Conservation (phyloP, 1,284 basidiomycete species). For the Ustilago hordei region DNA sequence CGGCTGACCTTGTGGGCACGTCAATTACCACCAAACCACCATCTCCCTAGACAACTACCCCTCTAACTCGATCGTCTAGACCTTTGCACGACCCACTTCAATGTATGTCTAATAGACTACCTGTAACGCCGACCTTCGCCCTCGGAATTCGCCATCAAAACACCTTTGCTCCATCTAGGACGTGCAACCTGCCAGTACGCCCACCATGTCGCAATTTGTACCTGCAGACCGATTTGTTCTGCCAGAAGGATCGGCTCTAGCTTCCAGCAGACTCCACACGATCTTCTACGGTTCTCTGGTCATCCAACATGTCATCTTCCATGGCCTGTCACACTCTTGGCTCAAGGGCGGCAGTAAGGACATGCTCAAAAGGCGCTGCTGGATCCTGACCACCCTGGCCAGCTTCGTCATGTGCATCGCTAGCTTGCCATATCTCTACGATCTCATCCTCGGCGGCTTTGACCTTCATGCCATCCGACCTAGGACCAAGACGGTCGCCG, state of each 20-base stretch:
- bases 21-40: neutral
- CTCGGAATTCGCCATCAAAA: neutral
- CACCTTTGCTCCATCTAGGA: constrained; percentile 5
- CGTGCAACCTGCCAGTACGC: neutral
- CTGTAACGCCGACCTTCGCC: neutral
- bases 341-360: constrained; percentile 53
- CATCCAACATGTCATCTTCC: constrained; percentile 62
- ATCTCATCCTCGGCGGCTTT: constrained; percentile 57
- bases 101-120: neutral
- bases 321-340: constrained; percentile 53
- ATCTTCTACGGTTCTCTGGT: constrained; percentile 55
- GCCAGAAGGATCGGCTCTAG: constrained; percentile 33
- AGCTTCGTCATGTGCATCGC: constrained; percentile 60
- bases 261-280: constrained; percentile 32
- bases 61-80: neutral
- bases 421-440: constrained; percentile 61
- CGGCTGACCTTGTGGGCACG: neutral
- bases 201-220: constrained; percentile 40
- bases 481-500: constrained; percentile 52
- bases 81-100: neutral
- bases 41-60: neutral
- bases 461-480: constrained; percentile 55
- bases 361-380: constrained; percentile 64
- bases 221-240: constrained; percentile 46
- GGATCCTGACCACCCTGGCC: constrained; percentile 68